Percentiles rank a stretch among this genome's conserved stretches.
Conservation (phyloP, 2,329 filamentous ascomycete species). For the Botrytis cinerea region DNA sequence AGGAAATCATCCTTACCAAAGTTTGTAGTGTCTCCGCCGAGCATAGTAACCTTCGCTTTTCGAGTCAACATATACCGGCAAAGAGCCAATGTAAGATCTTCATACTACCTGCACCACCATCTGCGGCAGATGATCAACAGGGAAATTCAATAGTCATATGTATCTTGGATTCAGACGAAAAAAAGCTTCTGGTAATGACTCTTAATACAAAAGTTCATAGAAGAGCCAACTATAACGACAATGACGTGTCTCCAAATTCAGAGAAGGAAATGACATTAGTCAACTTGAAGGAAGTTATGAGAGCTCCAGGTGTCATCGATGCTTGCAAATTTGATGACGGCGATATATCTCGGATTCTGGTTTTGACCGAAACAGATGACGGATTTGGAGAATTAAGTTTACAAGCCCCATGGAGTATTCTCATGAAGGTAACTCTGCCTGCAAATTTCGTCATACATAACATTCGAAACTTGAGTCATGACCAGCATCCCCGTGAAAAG, state of each 20-base stretch:
- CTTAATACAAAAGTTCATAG: slow-evolving; percentile 51
- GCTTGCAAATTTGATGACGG: slow-evolving; percentile 72
- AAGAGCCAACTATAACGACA: slow-evolving; percentile 25
- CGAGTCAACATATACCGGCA: slow-evolving; percentile 55
- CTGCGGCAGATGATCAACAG: slow-evolving; percentile 54
- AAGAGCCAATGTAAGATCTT: slow-evolving; percentile 63
- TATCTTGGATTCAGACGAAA: slow-evolving; percentile 69
- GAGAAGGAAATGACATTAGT: slow-evolving; percentile 41
- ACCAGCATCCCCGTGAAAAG: slow-evolving; percentile 53
- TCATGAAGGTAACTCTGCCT: slow-evolving; percentile 67
- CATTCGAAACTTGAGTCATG: slow-evolving; percentile 59
- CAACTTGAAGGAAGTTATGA: slow-evolving; percentile 34
- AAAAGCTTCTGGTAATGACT: slow-evolving; percentile 66
- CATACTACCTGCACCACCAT: slow-evolving; percentile 62
- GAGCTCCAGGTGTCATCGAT: slow-evolving; percentile 69
- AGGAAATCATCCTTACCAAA: slow-evolving; percentile 71
- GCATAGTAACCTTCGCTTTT: slow-evolving; percentile 62
- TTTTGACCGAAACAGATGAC: slow-evolving; percentile 65
- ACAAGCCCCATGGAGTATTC: slow-evolving; percentile 73
- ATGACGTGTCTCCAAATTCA: slow-evolving; percentile 35
- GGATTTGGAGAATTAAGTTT: slow-evolving; percentile 68
- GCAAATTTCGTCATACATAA: slow-evolving; percentile 58
- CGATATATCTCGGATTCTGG: slow-evolving; percentile 66
- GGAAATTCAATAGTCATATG: slow-evolving; percentile 63
- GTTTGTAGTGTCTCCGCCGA: slow-evolving; percentile 68